Evolutionary conservation across 2,329 filamentous ascomycete genomes (phyloP).

Genomic region (Cryoendolithus antarcticus): DNA sequence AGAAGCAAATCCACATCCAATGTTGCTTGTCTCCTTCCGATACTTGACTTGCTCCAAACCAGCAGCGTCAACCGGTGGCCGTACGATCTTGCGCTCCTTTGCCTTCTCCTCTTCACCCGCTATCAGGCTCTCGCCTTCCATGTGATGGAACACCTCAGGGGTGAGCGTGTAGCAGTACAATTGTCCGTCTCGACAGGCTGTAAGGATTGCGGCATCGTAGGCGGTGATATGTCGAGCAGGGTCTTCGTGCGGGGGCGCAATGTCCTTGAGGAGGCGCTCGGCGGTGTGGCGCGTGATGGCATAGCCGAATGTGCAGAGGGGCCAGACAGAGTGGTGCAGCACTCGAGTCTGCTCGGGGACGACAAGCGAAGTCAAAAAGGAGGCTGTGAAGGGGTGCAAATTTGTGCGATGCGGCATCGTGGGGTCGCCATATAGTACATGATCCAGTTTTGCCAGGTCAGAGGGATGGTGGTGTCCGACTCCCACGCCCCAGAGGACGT

Average conservation of each 20-base stretch:
- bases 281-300: conserved; percentile 28
- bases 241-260: conserved; percentile 26
- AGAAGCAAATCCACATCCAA: conserved; percentile 29
- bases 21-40: conserved; percentile 19
- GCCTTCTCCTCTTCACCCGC: conserved; percentile 24
- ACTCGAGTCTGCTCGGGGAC: conserved; percentile 26
- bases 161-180: conserved; percentile 24
- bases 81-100: conserved; percentile 8
- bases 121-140: conserved; percentile 25
- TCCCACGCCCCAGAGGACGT: conserved; percentile 23
- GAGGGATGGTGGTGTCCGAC: conserved; percentile 25
- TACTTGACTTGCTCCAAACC: conserved; percentile 12
- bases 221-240: conserved; percentile 17
- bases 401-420: conserved; percentile 24
- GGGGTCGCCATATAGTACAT: conserved; percentile 25
- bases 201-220: conserved; percentile 28
- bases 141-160: conserved; percentile 29
- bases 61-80: conserved; percentile 17
- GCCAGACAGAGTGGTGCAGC: conserved; percentile 30
- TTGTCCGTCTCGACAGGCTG: conserved; percentile 24
- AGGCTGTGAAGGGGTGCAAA: conserved; percentile 27
- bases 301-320: conserved; percentile 33
- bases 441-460: conserved; percentile 19
- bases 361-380: conserved; percentile 23
- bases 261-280: conserved; percentile 20